Percentiles rank a stretch among this genome's conserved stretches.
Conservation (phyloP, 2,329 filamentous ascomycete species). For the Ophiocordyceps camponoti-saundersi region DNA sequence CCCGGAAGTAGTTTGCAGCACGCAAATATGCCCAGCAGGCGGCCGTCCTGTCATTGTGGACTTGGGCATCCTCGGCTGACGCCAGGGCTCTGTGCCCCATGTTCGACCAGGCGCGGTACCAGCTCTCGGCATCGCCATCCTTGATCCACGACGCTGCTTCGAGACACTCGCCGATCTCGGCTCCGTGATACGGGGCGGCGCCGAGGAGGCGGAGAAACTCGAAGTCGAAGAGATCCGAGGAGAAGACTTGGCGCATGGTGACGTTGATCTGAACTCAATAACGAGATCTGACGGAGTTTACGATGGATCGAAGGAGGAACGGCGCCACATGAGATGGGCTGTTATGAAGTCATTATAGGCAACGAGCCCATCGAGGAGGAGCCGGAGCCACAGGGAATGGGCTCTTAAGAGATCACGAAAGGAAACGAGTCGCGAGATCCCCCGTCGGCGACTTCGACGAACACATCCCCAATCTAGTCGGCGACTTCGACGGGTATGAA, state of each 20-base stretch:
- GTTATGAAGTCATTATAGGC: background rate
- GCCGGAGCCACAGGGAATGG: background rate
- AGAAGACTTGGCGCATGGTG: slow-evolving; percentile 15
- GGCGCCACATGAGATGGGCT: background rate
- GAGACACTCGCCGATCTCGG: slow-evolving; percentile 22
- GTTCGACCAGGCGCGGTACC: slow-evolving; percentile 18
- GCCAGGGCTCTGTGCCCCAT: slow-evolving; percentile 14
- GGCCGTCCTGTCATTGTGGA: slow-evolving; percentile 10
- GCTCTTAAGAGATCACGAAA: background rate
- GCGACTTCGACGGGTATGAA: no score
- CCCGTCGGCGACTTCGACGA: background rate
- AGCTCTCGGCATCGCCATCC: slow-evolving; percentile 18
- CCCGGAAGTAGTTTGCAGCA: slow-evolving; percentile 21
- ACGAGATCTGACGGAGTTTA: background rate
- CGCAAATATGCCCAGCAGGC: slow-evolving; percentile 21
- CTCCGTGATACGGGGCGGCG: slow-evolving; percentile 15
- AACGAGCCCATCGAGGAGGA: background rate
- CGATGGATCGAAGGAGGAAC: background rate
- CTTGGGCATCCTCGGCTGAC: slow-evolving; percentile 15
- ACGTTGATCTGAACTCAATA: background rate
- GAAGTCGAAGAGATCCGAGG: slow-evolving; percentile 22
- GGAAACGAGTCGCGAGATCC: background rate
- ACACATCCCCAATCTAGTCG: no score
- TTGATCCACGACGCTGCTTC: slow-evolving; percentile 19
- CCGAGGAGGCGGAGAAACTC: slow-evolving; percentile 22